Conservation (phyloP, 306 rosid genomes). For the Citrullus mucosospermus region DNA sequence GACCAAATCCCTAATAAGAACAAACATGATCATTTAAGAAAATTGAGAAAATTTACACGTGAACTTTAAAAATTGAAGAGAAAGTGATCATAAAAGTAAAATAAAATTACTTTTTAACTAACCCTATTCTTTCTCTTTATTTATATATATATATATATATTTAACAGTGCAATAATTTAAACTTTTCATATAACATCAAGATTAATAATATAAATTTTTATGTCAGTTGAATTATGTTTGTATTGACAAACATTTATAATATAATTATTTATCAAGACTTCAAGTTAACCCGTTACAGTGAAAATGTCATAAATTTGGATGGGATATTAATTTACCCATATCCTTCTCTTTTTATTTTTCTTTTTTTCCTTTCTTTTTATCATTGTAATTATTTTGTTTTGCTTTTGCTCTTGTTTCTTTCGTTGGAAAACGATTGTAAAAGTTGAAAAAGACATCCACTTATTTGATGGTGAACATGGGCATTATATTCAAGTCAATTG, state of each 20-base stretch:
- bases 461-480: background rate
- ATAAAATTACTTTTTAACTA: background rate
- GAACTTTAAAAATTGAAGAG: background rate
- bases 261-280: too few relatives aligned
- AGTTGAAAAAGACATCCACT: background rate
- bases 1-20: background rate
- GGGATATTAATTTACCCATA: background rate
- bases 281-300: too few relatives aligned
- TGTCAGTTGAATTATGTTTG: too few relatives aligned
- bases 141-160: too few relatives aligned
- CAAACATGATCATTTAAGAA: background rate
- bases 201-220: too few relatives aligned
- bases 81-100: background rate
- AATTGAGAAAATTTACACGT: background rate
- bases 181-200: too few relatives aligned
- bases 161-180: too few relatives aligned
- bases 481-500: background rate
- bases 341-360: background rate
- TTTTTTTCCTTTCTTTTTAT: too few relatives aligned
- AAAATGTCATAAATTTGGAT: too few relatives aligned
- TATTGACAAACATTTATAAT: too few relatives aligned
- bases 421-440: background rate
- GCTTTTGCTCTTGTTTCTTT: background rate
- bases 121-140: background rate
- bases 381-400: too few relatives aligned